These are phyloP conservation scores for Acidomyces sp. DNA, from an alignment of 495 filamentous ascomycete species.

Conservation along the genomic window DNA sequence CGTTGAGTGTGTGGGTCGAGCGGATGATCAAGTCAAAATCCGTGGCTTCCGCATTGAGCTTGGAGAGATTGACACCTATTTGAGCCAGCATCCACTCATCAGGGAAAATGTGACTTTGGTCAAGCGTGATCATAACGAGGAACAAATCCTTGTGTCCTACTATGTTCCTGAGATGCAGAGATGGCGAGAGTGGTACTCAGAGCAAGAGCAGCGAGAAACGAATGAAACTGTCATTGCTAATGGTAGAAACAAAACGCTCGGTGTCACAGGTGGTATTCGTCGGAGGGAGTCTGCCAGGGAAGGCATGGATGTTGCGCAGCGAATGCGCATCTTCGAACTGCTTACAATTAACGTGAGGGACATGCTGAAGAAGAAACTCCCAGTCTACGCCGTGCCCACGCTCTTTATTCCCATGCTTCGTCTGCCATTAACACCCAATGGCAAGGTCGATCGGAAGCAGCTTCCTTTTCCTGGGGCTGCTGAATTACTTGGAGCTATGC, in stretches of 20 bases:
- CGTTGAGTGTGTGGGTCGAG: conserved; percentile 48
- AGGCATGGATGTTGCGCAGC: conserved; percentile 14
- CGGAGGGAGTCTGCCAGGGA: conserved; percentile 21
- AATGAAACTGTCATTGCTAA: conserved; percentile 33
- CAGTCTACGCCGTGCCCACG: conserved; percentile 68
- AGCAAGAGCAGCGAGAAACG: conserved; percentile 40
- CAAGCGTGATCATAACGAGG: conserved; percentile 76
- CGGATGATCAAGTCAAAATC: conserved; percentile 89
- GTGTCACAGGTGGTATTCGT: conserved; percentile 49
- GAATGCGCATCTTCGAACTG: conserved; percentile 43
- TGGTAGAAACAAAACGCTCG: conserved; percentile 41
- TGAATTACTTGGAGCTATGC: conserved; percentile 39
- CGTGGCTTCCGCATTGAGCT: conserved; percentile 92
- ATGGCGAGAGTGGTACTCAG: conserved; percentile 48
- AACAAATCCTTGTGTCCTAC: conserved; percentile 80
- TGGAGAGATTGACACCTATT: conserved; percentile 79
- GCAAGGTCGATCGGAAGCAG: conserved; percentile 82
- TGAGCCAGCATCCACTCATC: conserved; percentile 65
- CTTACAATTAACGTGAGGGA: conserved; percentile 45
- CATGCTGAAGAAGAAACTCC: conserved; percentile 61
- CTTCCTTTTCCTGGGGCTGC: conserved; percentile 80
- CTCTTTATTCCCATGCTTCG: conserved; percentile 67
- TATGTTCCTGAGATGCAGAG: conserved; percentile 68
- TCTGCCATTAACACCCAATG: conserved; percentile 86
- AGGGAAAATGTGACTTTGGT: conserved; percentile 82